Base-by-base conservation (phyloP, 805 yeast genomes). In the Groenewaldozyma tartarivorans region DNA sequence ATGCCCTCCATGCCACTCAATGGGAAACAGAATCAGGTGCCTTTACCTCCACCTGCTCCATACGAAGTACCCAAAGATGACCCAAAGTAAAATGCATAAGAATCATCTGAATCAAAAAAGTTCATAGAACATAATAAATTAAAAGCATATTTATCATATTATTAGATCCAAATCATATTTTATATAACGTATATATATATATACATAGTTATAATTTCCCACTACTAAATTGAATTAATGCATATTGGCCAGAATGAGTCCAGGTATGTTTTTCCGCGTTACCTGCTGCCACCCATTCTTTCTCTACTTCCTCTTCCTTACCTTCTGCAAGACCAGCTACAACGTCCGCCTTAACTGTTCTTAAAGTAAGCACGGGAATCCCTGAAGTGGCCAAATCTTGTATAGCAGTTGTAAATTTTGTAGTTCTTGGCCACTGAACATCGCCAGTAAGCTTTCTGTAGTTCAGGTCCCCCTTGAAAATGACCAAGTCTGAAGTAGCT, bases 331-430 rank as follows among this genome's bases (percentile, higher is more conserved):
- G 72, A 1, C 94, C 97, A 32, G 84, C 96, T 40, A 82, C 79
- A 4, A 88, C 97, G 58, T 92, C 98, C 1, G 97, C 96, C 63
- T 92, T 92, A 60, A 95, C 81, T 2, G 97, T 92, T 67, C 99
- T 77, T 52, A 92, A 70, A 26, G 94, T 74, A 44, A 86, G 66
- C 20, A 85, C 51, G 13, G 77, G 78, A 41, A 92, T 65, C 5
- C 79, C 79, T 22, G 78, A 71, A 0, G 61, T 49, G 1, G 81
- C 81, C 49, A 90, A 68, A 3, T 75, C 72, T 41, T 82, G 83
- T 45, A 90, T 72, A 3, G 95, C 90, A 6, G 47, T 43, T 3
- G 46, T 51, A 65, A 90, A 94, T 2, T 87, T 71, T 0, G 95
- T 84, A 2, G 86, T 75, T 43, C 81, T 72, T 16, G 77, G 77